Conservation (phyloP, 768 basidiomycete species). For the Multifurca ochricompacta region DNA sequence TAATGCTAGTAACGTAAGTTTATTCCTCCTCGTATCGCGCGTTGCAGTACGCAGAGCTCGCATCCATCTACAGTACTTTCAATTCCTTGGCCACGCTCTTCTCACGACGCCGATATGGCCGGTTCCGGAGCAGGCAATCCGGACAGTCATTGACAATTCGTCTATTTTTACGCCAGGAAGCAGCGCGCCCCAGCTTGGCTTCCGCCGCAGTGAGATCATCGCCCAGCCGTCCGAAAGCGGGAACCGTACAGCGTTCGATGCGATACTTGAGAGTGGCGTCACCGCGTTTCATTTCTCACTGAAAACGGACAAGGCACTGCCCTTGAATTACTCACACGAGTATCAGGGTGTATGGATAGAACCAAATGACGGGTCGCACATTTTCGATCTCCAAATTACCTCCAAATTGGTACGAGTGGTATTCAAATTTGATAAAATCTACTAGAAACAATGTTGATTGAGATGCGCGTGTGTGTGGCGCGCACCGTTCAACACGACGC, state of each 20-base stretch:
- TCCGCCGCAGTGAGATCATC: slow-evolving; percentile 53
- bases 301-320: slow-evolving; percentile 31
- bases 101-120: slow-evolving; percentile 46
- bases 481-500: slow-evolving; percentile 43
- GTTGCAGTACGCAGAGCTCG: no score
- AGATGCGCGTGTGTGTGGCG: background rate
- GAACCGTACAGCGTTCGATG: slow-evolving; percentile 28
- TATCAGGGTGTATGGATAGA: slow-evolving; percentile 61
- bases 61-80: slow-evolving; percentile 33
- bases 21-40: background rate
- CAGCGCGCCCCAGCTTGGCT: slow-evolving; percentile 42
- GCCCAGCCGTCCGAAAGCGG: slow-evolving; percentile 37
- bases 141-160: slow-evolving; percentile 48
- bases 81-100: slow-evolving; percentile 32
- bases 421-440: no score
- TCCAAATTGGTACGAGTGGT: slow-evolving; percentile 35
- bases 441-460: no score
- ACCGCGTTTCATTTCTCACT: slow-evolving; percentile 48
- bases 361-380: slow-evolving; percentile 49
- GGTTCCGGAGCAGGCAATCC: slow-evolving; percentile 42
- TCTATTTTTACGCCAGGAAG: slow-evolving; percentile 50
- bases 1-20: slow-evolving; percentile 42
- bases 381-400: slow-evolving; percentile 48
- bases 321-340: slow-evolving; percentile 49
- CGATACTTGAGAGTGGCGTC: slow-evolving; percentile 35